A percentile compares a stretch with the other conserved stretches of the same genome.
Evolutionary conservation across 2,329 filamentous ascomycete species (phyloP).

Genomic region (Trichoderma harzianum): DNA sequence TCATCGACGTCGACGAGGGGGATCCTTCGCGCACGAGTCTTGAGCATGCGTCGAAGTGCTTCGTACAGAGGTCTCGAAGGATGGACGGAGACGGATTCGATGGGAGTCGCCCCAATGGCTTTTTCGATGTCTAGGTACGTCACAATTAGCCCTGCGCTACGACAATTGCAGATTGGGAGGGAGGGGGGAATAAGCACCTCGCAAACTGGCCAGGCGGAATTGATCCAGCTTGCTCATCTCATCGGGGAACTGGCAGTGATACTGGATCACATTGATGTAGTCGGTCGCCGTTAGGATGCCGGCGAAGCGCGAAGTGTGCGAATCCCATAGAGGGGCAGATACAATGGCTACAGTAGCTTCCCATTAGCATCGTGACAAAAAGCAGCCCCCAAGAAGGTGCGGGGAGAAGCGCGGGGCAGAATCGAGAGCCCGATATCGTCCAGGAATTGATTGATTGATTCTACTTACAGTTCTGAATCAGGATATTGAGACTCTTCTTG

Average conservation of each 20-base stretch:
- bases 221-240: constrained; percentile 87
- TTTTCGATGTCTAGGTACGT: constrained; percentile 79
- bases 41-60: constrained; percentile 89
- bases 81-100: constrained; percentile 95
- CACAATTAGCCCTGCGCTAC: constrained; percentile 20
- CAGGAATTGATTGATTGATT: neutral
- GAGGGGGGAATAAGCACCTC: constrained; percentile 57
- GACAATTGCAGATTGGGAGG: neutral
- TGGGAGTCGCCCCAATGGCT: constrained; percentile 82
- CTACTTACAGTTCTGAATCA: constrained; percentile 83
- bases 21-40: constrained; percentile 88
- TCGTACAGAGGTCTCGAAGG: constrained; percentile 89
- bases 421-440: neutral
- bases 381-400: neutral
- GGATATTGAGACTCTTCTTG: constrained; percentile 93
- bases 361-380: constrained; percentile 7
- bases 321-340: constrained; percentile 96
- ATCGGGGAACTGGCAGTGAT: constrained; percentile 96
- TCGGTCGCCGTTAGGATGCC: constrained; percentile 93
- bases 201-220: constrained; percentile 85
- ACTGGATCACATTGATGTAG: constrained; percentile 98
- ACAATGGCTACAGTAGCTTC: constrained; percentile 71
- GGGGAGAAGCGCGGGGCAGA: neutral
- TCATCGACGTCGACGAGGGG: constrained; percentile 91
- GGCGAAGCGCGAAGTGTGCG: constrained; percentile 85